Conservation (phyloP, 805 yeast genomes). For the Candida awuae region DNA sequence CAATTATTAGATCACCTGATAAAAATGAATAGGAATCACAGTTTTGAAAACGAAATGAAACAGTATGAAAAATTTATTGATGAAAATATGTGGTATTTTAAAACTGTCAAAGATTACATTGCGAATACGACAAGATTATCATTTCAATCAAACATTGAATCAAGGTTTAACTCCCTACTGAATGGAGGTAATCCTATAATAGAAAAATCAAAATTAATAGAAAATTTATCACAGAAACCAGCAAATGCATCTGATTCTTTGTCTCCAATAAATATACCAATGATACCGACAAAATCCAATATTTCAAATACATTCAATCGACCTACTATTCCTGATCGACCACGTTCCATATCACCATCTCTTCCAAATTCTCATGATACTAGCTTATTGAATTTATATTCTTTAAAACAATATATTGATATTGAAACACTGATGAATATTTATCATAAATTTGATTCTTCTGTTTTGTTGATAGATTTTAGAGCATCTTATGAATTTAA, state of each 20-base stretch:
- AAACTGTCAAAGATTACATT: slow-evolving; percentile 6
- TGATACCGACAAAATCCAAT: not conserved
- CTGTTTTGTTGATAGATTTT: slow-evolving; percentile 61
- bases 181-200: slow-evolving; percentile 7
- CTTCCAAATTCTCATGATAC: not conserved
- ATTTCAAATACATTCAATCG: not conserved
- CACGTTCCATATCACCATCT: slow-evolving; percentile 4
- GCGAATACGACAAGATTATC: slow-evolving; percentile 1
- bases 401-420: slow-evolving; percentile 1
- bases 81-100: slow-evolving; percentile 2
- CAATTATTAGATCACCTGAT: slow-evolving; percentile 1
- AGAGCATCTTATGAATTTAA: slow-evolving; percentile 55
- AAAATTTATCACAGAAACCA: not conserved
- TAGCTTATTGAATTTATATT: slow-evolving; percentile 1
- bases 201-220: slow-evolving; percentile 8
- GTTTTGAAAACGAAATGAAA: not conserved
- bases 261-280: not conserved
- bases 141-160: slow-evolving; percentile 7
- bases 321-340: not conserved
- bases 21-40: not conserved
- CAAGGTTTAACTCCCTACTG: slow-evolving; percentile 6
- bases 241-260: not conserved
- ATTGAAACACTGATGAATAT: slow-evolving; percentile 16
- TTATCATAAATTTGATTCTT: slow-evolving; percentile 24
- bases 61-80: not conserved